Evolutionary conservation across 495 filamentous ascomycete genomes (phyloP), one percentile per base, ranked within the genome.

Genomic region (Cladorrhinum samala): DNA sequence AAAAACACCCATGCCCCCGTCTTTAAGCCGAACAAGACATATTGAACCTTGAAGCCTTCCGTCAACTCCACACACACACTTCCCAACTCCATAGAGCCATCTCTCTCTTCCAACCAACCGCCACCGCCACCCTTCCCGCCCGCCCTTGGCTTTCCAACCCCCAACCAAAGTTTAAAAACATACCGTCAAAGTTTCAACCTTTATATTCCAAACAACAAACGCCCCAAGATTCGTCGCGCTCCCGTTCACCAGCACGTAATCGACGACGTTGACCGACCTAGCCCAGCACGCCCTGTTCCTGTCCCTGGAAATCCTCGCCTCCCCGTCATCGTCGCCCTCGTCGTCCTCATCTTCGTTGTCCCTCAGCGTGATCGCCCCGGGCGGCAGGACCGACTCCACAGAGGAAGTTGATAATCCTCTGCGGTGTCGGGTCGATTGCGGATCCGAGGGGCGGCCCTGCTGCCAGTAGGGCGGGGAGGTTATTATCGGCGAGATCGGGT

Each of bases 151-250:
- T n/a, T n/a, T n/a, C n/a, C n/a, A n/a, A n/a, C n/a, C n/a, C n/a
- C n/a, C n/a, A n/a, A n/a, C n/a, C n/a, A n/a, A n/a, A n/a, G n/a
- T n/a, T n/a, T n/a, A 27, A 18, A 54, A n/a, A 64, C 73, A 55
- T 21, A 77, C 74, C 49, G 52, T 72, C 45, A 76, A 52, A 20
- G 76, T 79, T 60, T 79, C 76, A 14, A 82, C 76, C 42, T 60
- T 59, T 30, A 82, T 78, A 55, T 77, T 77, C 74, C 74, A 82
- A 0, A 79, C 77, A 6, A 78, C 72, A 57, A 82, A 82, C 0
- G 78, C 75, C n/a, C 78, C 78, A 30, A 82, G 74, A 45, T 74
- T 76, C 3, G 70, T 75, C 37, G 65, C 27, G 51, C 72, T 72
- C 16, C 74, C 75, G 58, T 80, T 79, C 18, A 82, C 70, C 44